These are phyloP conservation scores for Colletotrichum paranaense DNA, from an alignment of 2,329 filamentous ascomycete genomes.

Conservation along the genomic window DNA sequence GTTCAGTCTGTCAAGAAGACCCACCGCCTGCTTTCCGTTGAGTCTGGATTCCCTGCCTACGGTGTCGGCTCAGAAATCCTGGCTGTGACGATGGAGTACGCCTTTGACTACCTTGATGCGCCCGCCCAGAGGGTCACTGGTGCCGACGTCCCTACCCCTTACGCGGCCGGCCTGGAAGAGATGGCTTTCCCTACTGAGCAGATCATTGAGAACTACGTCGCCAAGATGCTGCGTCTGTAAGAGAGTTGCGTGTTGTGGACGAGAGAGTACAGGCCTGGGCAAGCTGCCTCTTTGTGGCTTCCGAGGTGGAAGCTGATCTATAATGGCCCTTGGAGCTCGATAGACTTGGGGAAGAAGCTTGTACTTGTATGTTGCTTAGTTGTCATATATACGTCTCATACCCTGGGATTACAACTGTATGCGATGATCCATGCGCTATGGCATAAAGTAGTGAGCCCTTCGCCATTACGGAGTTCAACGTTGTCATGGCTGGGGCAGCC, in stretches of 20 bases:
- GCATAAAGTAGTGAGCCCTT: neutral
- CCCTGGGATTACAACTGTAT: constrained; percentile 26
- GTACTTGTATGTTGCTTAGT: constrained; percentile 54
- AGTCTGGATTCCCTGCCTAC: constrained; percentile 96
- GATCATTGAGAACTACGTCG: constrained; percentile 87
- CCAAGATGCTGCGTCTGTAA: constrained; percentile 88
- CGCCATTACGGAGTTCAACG: neutral
- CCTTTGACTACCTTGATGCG: constrained; percentile 95
- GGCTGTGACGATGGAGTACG: constrained; percentile 96
- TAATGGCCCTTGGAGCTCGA: constrained; percentile 27
- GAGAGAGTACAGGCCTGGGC: neutral
- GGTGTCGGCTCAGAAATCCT: constrained; percentile 94
- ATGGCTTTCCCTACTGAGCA: constrained; percentile 94
- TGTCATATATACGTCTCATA: constrained; percentile 49
- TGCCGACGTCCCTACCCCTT: constrained; percentile 96
- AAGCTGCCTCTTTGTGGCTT: constrained; percentile 14
- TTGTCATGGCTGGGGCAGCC: neutral
- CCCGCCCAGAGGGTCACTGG: constrained; percentile 95
- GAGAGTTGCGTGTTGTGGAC: neutral
- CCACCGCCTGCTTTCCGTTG: constrained; percentile 87
- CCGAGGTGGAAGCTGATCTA: constrained; percentile 10
- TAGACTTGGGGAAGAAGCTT: constrained; percentile 39
- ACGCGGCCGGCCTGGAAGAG: constrained; percentile 91
- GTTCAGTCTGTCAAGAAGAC: constrained; percentile 99
- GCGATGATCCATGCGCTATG: neutral